Percentiles rank a stretch among this genome's conserved stretches.
Conservation (phyloP, 768 basidiomycete species). For the Suillus subaureus region DNA sequence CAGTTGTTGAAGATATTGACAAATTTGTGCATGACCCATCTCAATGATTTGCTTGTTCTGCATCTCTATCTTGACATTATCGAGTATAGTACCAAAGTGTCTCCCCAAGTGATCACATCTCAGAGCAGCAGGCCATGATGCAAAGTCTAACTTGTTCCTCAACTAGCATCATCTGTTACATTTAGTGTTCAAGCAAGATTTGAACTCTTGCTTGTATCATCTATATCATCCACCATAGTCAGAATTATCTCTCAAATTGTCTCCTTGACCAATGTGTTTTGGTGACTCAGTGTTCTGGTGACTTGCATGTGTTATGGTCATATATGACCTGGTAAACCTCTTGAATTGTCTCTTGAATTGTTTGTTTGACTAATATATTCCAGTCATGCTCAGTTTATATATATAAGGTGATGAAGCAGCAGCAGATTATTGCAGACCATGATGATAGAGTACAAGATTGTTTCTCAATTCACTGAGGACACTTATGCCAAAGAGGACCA, state of each 20-base stretch:
- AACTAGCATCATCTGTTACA: too few species aligned
- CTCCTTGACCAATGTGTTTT: neutral
- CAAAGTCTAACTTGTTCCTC: too few species aligned
- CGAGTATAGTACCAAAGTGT: neutral
- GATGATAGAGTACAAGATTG: neutral
- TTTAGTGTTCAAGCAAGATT: too few species aligned
- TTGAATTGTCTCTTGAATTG: too few species aligned
- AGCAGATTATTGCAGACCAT: neutral
- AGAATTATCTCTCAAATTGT: too few species aligned
- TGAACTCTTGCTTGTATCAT: too few species aligned
- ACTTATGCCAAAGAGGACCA: slow-evolving; percentile 1
- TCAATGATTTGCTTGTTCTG: neutral
- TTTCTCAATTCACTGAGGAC: slow-evolving; percentile 7
- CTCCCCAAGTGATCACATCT: slow-evolving; percentile 1
- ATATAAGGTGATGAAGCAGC: neutral
- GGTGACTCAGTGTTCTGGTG: neutral
- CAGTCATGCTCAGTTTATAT: neutral
- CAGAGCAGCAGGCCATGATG: neutral
- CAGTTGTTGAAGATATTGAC: too few species aligned
- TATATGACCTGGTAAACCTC: neutral
- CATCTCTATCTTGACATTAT: neutral
- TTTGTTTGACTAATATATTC: too few species aligned
- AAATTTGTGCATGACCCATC: neutral
- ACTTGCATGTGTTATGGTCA: neutral
- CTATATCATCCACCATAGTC: too few species aligned